These are phyloP conservation scores for Pseudophaeomoniella oleicola DNA, from an alignment of 2,329 filamentous ascomycete genomes.

Conservation along the genomic window DNA sequence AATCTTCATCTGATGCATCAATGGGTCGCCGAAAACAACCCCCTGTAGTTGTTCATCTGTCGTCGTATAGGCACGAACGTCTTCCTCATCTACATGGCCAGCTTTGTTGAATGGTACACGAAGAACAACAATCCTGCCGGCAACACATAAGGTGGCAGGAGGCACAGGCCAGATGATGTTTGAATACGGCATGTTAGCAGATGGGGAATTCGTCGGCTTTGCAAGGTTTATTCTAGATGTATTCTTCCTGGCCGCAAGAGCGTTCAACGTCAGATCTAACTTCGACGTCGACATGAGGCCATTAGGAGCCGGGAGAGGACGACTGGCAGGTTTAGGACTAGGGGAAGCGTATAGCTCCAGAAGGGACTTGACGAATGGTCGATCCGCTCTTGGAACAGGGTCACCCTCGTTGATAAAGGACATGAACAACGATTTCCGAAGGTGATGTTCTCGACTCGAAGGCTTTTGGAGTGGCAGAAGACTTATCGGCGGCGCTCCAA, in stretches of 20 bases:
- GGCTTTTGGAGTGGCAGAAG: slow-evolving; percentile 54
- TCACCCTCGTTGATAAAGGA: slow-evolving; percentile 79
- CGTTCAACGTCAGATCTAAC: slow-evolving; percentile 2
- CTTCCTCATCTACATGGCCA: slow-evolving; percentile 36
- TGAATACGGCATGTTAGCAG: slow-evolving; percentile 8
- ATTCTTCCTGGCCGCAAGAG: not conserved
- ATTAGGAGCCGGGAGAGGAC: not conserved
- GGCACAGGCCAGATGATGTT: slow-evolving; percentile 49
- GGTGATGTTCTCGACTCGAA: slow-evolving; percentile 17
- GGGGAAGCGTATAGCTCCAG: slow-evolving; percentile 56
- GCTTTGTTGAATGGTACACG: slow-evolving; percentile 27
- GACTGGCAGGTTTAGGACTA: slow-evolving; percentile 23
- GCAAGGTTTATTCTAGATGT: not conserved
- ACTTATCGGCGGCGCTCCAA: slow-evolving; percentile 68
- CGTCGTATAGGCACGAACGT: slow-evolving; percentile 54
- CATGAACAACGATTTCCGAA: slow-evolving; percentile 58
- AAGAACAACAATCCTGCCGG: slow-evolving; percentile 54
- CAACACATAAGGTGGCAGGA: slow-evolving; percentile 50
- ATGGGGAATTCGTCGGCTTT: slow-evolving; percentile 6
- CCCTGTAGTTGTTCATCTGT: slow-evolving; percentile 53
- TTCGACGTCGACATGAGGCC: slow-evolving; percentile 3
- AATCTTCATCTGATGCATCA: slow-evolving; percentile 66
- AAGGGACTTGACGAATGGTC: slow-evolving; percentile 57
- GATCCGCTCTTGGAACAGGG: slow-evolving; percentile 63
- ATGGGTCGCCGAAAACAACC: slow-evolving; percentile 68